Base-by-base conservation (phyloP, 352 stramenopile species). In the Phytopythium vexans region DNA sequence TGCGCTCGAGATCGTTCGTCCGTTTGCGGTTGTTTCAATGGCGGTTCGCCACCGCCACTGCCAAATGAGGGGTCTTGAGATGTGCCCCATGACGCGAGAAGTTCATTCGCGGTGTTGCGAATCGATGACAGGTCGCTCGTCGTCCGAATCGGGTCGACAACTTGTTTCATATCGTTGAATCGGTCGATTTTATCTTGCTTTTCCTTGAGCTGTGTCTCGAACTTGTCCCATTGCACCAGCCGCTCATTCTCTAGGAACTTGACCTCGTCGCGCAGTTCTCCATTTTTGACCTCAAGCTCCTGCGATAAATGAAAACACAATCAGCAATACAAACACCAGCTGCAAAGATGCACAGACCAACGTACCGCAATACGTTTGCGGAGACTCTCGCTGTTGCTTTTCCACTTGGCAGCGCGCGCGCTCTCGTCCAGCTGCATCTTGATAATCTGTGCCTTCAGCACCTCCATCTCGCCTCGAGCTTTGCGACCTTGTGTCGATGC, bases 401-500 rank as follows among this genome's bases (percentile, higher is more conserved):
- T 95, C 56, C 68, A 77, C 47, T 93, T 94, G 38, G 16, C 60
- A 52, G 60, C 58, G 49, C 72, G 55, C 38, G 60, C 53, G 41
- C 76, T 79, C 46, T 89, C 75, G 14, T 95, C 86, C 14, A 93
- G 47, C 45, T 95, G 72, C 54, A 94, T 76, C 16, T 83, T 88
- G 43, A 92, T 77, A 32, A 95, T 87, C 46, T 94, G 83, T 2
- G 86, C 86, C 57, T 90, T 92, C 10, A 95, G 64, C 27, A 68
- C 63, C 44, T 92, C 86, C 0, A 92, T 71, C 58, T 93, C 81
- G 8, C 58, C 63, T n/a, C 72, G 62, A 15, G 82, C 81, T 72
- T 82, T 89, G 33, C 70, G 67, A 64, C 77, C 73, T 15, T 77
- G 67, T 12, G 75, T 64, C 41, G 79, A 79, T 49, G 71, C 64